phyloP scores from a whole-genome alignment of 2,329 filamentous ascomycete genomes.

The Waltergamsia citrina region DNA sequence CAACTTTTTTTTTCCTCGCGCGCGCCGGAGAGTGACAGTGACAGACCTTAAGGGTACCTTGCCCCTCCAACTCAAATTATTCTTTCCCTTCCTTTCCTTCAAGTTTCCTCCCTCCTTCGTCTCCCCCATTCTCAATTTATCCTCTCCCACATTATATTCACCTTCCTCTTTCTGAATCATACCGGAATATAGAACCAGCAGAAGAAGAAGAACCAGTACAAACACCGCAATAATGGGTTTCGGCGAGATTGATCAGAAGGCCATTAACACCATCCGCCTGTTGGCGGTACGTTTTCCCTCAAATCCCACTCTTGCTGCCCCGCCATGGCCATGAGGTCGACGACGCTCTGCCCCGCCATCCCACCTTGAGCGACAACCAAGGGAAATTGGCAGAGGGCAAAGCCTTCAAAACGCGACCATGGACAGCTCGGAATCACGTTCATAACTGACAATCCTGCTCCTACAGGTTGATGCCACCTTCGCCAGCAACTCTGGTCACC shows the following conservation, averaged over 20 bases:
- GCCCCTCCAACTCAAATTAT: no score
- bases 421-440: no score
- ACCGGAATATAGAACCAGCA: not conserved
- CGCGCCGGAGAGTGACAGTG: no score
- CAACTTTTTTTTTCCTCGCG: no score
- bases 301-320: constrained; percentile 8
- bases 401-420: not conserved
- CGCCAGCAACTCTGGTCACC: constrained; percentile 94
- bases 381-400: no score
- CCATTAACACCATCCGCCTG: constrained; percentile 96
- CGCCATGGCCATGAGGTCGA: constrained; percentile 13
- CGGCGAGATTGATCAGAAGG: constrained; percentile 77
- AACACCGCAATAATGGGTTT: constrained; percentile 66
- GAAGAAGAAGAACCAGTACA: constrained; percentile 1
- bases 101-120: constrained; percentile 11
- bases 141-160: constrained; percentile 16
- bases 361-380: constrained; percentile 1
- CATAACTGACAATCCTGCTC: constrained; percentile 12
- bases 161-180: no score
- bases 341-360: not conserved
- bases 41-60: no score
- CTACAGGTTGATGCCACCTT: constrained; percentile 90
- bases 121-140: constrained; percentile 11
- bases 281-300: constrained; percentile 67
- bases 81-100: constrained; percentile 3